Conservation (phyloP, 2,329 filamentous ascomycete genomes). For the Penicillium expansum region DNA sequence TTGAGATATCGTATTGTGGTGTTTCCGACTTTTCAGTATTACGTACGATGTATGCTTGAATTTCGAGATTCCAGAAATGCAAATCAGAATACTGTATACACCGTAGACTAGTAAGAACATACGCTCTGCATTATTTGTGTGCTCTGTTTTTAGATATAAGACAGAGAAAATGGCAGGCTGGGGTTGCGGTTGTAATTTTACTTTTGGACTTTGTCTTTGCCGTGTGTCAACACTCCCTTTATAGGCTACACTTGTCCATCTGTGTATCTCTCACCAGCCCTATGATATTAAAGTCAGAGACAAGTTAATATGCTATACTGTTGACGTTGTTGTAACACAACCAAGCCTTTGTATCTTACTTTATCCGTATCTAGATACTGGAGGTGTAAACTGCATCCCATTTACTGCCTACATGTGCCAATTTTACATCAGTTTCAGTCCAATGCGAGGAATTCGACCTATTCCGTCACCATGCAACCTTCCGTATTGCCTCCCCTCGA, state of each 20-base stretch:
- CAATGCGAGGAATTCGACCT: background rate
- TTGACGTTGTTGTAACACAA: background rate
- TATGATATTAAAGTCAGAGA: background rate
- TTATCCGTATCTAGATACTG: background rate
- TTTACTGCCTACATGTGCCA: background rate
- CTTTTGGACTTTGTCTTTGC: background rate
- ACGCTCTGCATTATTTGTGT: background rate
- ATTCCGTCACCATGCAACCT: background rate
- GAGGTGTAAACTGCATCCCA: background rate
- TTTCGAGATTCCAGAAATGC: background rate
- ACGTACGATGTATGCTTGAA: background rate
- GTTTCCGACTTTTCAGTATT: background rate
- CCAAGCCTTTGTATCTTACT: background rate
- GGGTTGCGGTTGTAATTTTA: constrained; percentile 4
- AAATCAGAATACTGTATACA: background rate
- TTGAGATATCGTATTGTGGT: background rate
- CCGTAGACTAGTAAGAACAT: background rate
- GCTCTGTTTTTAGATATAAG: background rate
- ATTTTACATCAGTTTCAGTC: background rate
- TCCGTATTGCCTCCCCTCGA: constrained; percentile 4
- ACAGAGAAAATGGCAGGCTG: background rate
- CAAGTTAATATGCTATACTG: background rate
- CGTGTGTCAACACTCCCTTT: background rate
- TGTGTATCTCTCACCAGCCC: background rate
- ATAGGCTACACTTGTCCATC: background rate